Percentiles rank a stretch among this genome's conserved stretches.
Conservation (phyloP, 75 land plant genomes). For the Gnetum montanum region DNA sequence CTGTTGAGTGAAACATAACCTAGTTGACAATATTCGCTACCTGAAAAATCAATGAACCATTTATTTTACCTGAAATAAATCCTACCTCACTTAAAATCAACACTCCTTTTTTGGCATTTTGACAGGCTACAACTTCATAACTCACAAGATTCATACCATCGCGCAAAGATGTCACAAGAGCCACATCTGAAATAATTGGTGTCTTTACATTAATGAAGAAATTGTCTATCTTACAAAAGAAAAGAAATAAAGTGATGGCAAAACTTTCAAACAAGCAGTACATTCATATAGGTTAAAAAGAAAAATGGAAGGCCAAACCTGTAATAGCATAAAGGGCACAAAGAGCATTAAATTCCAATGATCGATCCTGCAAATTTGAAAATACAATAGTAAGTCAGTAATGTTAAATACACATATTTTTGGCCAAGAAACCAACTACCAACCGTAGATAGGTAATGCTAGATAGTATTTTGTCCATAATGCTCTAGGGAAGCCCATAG, state of each 20-base stretch:
- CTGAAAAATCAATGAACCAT: neutral
- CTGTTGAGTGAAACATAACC: conserved; percentile 24
- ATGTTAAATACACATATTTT: no score
- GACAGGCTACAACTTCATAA: conserved; percentile 98
- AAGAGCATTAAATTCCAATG: conserved; percentile 81
- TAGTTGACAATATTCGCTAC: no score
- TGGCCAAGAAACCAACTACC: no score
- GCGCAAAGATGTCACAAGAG: conserved; percentile 85
- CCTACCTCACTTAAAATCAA: conserved; percentile 92
- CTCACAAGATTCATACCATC: conserved; percentile 99
- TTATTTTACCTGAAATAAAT: no score
- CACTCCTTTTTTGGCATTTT: conserved; percentile 89
- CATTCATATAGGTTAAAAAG: neutral
- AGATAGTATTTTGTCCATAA: no score
- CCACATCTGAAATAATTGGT: conserved; percentile 53
- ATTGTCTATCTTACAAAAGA: neutral
- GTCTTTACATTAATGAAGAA: neutral
- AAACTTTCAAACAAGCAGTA: neutral
- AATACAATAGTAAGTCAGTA: no score
- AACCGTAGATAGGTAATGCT: no score
- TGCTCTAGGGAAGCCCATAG: no score
- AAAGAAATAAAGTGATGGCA: neutral
- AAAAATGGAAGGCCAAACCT: conserved; percentile 24
- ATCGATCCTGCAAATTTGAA: conserved; percentile 91
- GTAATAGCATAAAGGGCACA: conserved; percentile 96